Evolutionary conservation across 2,329 filamentous ascomycete species (phyloP).

Genomic region (Thielaviopsis populi): DNA sequence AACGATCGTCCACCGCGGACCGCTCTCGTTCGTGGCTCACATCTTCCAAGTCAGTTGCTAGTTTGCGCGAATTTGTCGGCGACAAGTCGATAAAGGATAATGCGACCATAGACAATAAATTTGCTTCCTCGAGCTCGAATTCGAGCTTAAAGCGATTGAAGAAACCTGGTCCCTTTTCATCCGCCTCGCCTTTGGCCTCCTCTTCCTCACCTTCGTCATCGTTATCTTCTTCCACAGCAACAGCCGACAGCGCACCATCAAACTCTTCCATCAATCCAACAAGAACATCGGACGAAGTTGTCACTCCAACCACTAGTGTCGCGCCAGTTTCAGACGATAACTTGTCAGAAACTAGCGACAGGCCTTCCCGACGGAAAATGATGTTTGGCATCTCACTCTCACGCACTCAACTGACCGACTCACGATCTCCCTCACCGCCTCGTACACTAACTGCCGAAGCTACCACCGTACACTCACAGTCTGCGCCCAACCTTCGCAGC

Average conservation of each 20-base stretch:
- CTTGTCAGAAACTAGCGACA: constrained; percentile 8
- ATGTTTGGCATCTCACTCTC: constrained; percentile 16
- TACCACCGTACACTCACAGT: constrained; percentile 13
- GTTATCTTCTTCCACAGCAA: constrained; percentile 1
- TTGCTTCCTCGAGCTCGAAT: constrained; percentile 4
- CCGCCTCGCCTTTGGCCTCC: neutral
- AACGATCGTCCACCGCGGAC: constrained; percentile 35
- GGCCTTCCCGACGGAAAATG: constrained; percentile 12
- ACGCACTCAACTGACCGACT: constrained; percentile 14
- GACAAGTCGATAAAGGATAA: constrained; percentile 18
- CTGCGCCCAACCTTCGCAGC: constrained; percentile 14
- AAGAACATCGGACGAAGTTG: neutral
- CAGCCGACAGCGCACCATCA: neutral
- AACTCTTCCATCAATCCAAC: neutral
- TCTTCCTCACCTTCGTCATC: neutral
- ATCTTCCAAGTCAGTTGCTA: constrained; percentile 29
- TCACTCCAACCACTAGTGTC: neutral
- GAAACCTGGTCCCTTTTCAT: neutral
- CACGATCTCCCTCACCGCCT: constrained; percentile 16
- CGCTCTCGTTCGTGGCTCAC: constrained; percentile 39
- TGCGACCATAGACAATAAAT: neutral
- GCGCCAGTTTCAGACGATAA: constrained; percentile 10
- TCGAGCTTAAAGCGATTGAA: constrained; percentile 10
- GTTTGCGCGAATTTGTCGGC: constrained; percentile 23
- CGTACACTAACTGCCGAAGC: constrained; percentile 10